These are phyloP conservation scores for Plantago ovata DNA, from an alignment of 257 asterid genomes.

Conservation along the genomic window DNA sequence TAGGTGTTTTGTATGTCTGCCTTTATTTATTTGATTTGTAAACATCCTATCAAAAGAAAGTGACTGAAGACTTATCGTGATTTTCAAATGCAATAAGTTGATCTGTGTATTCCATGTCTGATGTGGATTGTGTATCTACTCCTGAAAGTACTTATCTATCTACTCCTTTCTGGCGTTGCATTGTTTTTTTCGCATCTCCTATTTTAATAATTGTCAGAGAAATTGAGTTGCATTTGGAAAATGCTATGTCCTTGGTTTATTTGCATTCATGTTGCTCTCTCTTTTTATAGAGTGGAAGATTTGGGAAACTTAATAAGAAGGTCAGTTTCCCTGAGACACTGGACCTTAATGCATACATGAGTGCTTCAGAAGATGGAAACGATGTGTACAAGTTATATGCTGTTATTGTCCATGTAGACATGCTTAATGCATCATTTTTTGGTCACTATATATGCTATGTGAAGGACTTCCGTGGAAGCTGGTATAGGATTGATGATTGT, in stretches of 20 bases:
- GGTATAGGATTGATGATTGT: slow-evolving; percentile 92
- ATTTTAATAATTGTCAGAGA: no score
- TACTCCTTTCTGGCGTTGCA: not conserved
- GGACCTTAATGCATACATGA: slow-evolving; percentile 78
- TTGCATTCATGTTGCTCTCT: slow-evolving; percentile 14
- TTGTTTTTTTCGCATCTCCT: not conserved
- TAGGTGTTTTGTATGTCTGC: not conserved
- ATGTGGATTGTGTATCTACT: not conserved
- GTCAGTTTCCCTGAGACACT: slow-evolving; percentile 83
- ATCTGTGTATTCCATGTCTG: slow-evolving; percentile 9
- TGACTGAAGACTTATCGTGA: not conserved
- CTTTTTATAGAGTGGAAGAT: slow-evolving; percentile 82
- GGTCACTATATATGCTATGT: slow-evolving; percentile 96
- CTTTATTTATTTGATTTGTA: not conserved
- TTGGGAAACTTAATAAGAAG: slow-evolving; percentile 95
- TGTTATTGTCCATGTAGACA: slow-evolving; percentile 92
- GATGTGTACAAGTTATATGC: slow-evolving; percentile 87
- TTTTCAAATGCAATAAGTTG: slow-evolving; percentile 6
- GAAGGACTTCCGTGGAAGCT: slow-evolving; percentile 74
- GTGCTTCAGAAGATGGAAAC: slow-evolving; percentile 55
- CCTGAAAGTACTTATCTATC: no score
- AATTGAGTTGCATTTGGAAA: not conserved
- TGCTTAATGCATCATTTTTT: slow-evolving; percentile 95
- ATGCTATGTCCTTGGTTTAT: slow-evolving; percentile 1
- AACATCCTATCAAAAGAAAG: not conserved